A percentile compares a stretch with the other conserved stretches of the same genome.
Conservation (phyloP, 352 stramenopile species). For the Phytopythium montanum region DNA sequence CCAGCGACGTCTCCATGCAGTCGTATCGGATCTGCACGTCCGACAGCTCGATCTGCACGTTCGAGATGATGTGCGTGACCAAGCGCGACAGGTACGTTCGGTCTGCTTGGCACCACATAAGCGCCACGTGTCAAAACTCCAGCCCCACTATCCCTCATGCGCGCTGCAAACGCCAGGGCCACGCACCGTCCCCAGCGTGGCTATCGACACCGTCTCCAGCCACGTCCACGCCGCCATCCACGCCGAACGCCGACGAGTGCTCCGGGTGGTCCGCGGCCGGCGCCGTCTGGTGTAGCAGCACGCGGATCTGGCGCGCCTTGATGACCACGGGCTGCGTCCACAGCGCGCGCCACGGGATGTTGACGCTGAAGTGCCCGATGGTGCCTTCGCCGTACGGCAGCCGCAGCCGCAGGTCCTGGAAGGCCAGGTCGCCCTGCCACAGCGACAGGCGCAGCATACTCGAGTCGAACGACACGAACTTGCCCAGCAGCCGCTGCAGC, state of each 20-base stretch:
- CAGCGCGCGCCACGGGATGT: constrained; percentile 81
- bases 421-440: constrained; percentile 84
- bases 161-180: not conserved
- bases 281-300: constrained; percentile 62
- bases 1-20: constrained; percentile 54
- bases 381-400: constrained; percentile 74
- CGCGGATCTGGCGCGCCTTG: constrained; percentile 63
- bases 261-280: constrained; percentile 12
- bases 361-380: constrained; percentile 75
- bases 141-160: not conserved
- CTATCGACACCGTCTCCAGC: constrained; percentile 7
- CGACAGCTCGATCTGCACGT: constrained; percentile 82
- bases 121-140: not conserved
- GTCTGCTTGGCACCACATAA: constrained; percentile 23
- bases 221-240: constrained; percentile 10
- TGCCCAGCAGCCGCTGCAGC: constrained; percentile 83
- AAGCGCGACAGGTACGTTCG: constrained; percentile 80
- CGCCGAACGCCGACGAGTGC: constrained; percentile 13
- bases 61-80: constrained; percentile 82
- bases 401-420: constrained; percentile 75
- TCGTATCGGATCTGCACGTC: constrained; percentile 85
- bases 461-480: constrained; percentile 87
- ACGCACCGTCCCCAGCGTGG: constrained; percentile 4
- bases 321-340: constrained; percentile 84
- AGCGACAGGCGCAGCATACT: constrained; percentile 81